Base-by-base conservation (phyloP, 176 grass and related monocot genomes). In the Tillandsia fasciculata region DNA sequence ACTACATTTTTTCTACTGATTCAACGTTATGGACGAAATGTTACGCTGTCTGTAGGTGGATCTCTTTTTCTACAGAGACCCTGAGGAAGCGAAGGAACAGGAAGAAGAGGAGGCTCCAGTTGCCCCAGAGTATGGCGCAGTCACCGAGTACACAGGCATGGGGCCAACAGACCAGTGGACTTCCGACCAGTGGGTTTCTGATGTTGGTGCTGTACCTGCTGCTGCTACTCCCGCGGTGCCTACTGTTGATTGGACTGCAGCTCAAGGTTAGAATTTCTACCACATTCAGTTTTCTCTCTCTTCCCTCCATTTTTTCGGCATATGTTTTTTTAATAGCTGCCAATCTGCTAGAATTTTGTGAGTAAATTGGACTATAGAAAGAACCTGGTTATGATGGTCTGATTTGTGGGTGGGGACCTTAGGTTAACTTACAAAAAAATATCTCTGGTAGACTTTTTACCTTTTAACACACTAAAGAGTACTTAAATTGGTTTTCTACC, bases 31-130 rank as follows among this genome's bases (percentile, higher is more conserved):
- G 11, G 26, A 59, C 3, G 3, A n/a, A 6, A 13, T 59, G 12
- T 48, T 51, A 3, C 57, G 59, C 14, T 0, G 79, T 63, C 65
- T 69, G 76, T 69, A 96, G 91, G 91, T 96, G 13, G 91, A 96
- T 70, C 52, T 96, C 53, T 96, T 96, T 56, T 96, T 96, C 82
- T 96, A 91, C 65, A 88, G 91, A 76, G 87, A 96, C 65, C 91
- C 91, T 42, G 91, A 96, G 77, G 91, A 96, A 78, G 85, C 87
- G 26, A 96, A 96, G 82, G 91, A 96, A 48, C 76, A 83, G 23
- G 91, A 96, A 74, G 90, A 96, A 49, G 91, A 87, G 68, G 87
- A 96, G 81, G 75, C 76, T 77, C 68, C 82, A 50, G 82, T 49
- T 0, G 82, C 82, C 64, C 74, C 86, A 65, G 91, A 96, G 9